phyloP scores from a whole-genome alignment of 257 asterid species.

The Nicotiana knightiana region DNA sequence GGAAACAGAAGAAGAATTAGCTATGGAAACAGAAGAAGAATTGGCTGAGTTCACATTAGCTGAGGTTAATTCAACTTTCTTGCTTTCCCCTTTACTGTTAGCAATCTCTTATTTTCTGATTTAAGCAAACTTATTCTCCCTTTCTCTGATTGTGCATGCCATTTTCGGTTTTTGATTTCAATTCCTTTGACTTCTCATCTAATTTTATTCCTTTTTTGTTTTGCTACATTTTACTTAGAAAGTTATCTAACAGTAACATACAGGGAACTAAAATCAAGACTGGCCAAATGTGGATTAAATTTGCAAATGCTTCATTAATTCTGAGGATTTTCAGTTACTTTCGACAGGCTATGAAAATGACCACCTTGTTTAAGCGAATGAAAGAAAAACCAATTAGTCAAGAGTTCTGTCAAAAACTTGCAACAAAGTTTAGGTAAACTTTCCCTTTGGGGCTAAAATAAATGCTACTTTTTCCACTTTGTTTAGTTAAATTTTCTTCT shows the following conservation, averaged over 20 bases:
- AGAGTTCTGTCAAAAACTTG: slow-evolving; percentile 51
- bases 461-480: background rate
- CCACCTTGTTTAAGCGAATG: slow-evolving; percentile 36
- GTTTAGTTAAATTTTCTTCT: background rate
- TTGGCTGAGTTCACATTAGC: slow-evolving; percentile 51
- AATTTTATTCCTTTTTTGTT: background rate
- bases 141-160: background rate
- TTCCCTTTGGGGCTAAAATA: background rate
- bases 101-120: background rate
- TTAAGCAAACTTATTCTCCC: background rate
- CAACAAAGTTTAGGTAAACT: slow-evolving; percentile 63
- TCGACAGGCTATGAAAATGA: slow-evolving; percentile 57
- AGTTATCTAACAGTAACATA: background rate
- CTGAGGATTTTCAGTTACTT: background rate
- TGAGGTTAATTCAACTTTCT: slow-evolving; percentile 36
- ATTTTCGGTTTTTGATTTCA: background rate
- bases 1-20: slow-evolving; percentile 12
- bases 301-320: background rate
- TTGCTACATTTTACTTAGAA: background rate
- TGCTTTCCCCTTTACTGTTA: background rate
- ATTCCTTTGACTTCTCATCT: background rate
- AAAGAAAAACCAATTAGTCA: slow-evolving; percentile 27
- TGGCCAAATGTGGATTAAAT: background rate
- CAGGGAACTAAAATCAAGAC: background rate
- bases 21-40: slow-evolving; percentile 25